Base-by-base conservation (phyloP, 163 green algal species). In the Coccomyxa subellipsoidea region DNA sequence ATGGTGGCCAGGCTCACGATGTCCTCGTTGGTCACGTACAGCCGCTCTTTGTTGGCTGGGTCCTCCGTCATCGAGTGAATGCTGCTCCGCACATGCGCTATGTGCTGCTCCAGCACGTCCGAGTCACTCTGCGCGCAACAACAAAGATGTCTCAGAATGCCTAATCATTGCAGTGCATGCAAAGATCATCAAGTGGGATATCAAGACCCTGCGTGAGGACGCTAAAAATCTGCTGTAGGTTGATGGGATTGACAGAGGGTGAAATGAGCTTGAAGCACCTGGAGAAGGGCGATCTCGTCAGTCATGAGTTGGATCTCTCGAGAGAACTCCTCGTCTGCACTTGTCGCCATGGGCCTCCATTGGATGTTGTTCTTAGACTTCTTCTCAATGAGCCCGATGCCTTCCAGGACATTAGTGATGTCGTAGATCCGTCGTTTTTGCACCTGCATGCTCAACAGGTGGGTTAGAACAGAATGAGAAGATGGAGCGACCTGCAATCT, bases 321-420 rank as follows among this genome's bases (percentile, higher is more conserved):
- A 21, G 90, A 81, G 38, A 90, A 69, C 79, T 93, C 92, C 54
- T 86, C 84, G 88, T 81, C 73, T n/a, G 53, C 69, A 27, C 25
- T 69, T 53, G 35, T n/a, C 7, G 71, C 54, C 27, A 36, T 73
- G 38, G 86, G 87, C 84, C 88, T 93, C 90, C 91, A 98, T 69
- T 94, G 89, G 38, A 98, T 93, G 83, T 94, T 95, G 88, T 98
- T 98, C 87, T 99, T 99, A 32, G 80, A 87, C 84, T 95, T 95
- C 90, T 99, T 99, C 85, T 97, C 91, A 9, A 99, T 96, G n/a
- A 99, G 84, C 0, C 94, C 95, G n/a, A 99, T 97, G 69, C 96
- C 96, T 83, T 99, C 96, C 47, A 99, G 85, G 75, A 99, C 96
- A 72, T 99, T 99, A 23, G 96, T 99, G 82, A 99, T 99, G 91